These are phyloP conservation scores for Psidium friedrichsthalianum DNA, from an alignment of 345 rosid genomes.

Conservation along the genomic window DNA sequence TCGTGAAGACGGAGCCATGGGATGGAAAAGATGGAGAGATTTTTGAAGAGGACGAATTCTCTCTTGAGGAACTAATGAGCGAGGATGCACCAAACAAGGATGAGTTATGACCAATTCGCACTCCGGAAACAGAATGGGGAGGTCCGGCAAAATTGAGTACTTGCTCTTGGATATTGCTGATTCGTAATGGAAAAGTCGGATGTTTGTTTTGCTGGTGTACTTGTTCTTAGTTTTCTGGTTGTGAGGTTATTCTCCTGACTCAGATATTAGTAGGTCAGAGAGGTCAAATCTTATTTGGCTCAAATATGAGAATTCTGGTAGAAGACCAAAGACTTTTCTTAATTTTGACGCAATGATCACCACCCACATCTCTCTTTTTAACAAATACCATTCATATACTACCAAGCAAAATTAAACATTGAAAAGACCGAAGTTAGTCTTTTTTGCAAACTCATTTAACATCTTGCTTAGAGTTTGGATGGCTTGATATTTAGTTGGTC, in stretches of 20 bases:
- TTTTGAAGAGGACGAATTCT: constrained; percentile 81
- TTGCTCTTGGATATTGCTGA: not conserved
- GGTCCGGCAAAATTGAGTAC: not conserved
- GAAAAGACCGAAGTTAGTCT: not conserved
- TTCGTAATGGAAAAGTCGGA: not conserved
- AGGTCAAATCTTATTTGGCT: not conserved
- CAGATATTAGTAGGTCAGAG: not conserved
- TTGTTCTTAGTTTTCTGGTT: not conserved
- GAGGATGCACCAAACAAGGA: constrained; percentile 41
- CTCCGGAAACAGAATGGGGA: not conserved
- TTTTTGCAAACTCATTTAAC: not conserved
- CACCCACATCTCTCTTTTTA: not conserved
- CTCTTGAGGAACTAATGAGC: constrained; percentile 90
- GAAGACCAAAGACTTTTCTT: not conserved
- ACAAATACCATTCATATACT: not conserved
- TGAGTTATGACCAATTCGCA: constrained; percentile 31
- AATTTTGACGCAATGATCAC: not conserved
- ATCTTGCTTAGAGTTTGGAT: not conserved
- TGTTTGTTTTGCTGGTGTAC: not conserved
- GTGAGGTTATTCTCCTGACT: not conserved
- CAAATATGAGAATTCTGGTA: not conserved
- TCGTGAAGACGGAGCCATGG: constrained; percentile 70
- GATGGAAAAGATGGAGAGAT: constrained; percentile 85
- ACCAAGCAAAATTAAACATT: not conserved
- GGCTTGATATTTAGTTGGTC: not conserved